Evolutionary conservation across 2,329 filamentous ascomycete genomes (phyloP).

Genomic region (Paecilomyces fulvus): DNA sequence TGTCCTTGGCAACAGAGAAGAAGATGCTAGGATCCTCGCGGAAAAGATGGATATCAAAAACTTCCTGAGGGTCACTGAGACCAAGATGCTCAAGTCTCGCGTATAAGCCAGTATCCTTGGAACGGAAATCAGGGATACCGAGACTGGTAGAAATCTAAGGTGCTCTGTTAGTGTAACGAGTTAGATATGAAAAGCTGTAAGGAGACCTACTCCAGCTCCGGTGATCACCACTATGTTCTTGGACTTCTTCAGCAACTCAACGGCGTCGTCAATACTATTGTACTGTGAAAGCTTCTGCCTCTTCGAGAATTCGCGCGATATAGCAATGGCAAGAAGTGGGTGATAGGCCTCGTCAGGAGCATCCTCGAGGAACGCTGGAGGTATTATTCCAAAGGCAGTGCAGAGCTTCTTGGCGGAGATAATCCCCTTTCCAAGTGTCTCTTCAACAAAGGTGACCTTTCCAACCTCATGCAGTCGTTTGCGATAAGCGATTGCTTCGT

Average conservation of each 20-base stretch:
- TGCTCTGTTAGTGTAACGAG: conserved; percentile 3
- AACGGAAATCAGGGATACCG: conserved; percentile 94
- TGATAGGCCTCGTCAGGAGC: conserved; percentile 67
- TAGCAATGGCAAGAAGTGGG: conserved; percentile 64
- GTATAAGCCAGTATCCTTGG: conserved; percentile 86
- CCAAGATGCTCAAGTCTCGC: conserved; percentile 73
- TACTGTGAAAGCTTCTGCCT: conserved; percentile 69
- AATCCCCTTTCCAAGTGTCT: conserved; percentile 59
- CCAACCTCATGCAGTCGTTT: conserved; percentile 66
- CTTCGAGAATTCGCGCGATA: conserved; percentile 72
- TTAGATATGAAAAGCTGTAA: background rate
- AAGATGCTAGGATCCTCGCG: conserved; percentile 80
- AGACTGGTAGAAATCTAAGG: conserved; percentile 78
- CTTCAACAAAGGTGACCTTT: conserved; percentile 66
- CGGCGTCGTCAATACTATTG: conserved; percentile 84
- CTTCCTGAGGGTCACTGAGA: conserved; percentile 77
- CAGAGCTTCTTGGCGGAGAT: conserved; percentile 76
- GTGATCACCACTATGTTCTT: conserved; percentile 89
- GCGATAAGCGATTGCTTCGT: conserved; percentile 61
- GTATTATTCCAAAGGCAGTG: conserved; percentile 72
- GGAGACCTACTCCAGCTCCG: conserved; percentile 60
- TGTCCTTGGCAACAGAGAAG: conserved; percentile 84
- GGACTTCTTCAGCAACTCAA: conserved; percentile 61
- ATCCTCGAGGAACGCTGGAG: conserved; percentile 65
- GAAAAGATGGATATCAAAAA: conserved; percentile 87